Percentiles rank a stretch among this genome's conserved stretches.
These are phyloP conservation scores for Carex arenaria DNA, from an alignment of 202 grass and related monocot species.

Conservation along the genomic window DNA sequence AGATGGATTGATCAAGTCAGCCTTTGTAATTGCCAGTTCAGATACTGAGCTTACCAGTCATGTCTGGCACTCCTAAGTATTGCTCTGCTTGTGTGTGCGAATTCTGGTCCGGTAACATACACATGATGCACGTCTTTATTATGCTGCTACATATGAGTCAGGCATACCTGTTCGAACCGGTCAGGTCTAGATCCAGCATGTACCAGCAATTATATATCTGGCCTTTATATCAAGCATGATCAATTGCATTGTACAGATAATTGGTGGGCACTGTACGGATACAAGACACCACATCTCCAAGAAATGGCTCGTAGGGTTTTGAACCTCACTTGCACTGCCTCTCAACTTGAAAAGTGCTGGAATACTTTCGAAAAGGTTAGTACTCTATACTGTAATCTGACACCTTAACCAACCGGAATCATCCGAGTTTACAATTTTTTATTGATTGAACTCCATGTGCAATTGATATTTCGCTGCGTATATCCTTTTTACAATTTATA, in stretches of 20 bases:
- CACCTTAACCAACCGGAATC: not conserved
- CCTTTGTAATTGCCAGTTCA: not conserved
- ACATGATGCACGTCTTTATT: not conserved
- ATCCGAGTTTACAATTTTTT: not conserved
- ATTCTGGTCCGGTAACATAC: not conserved
- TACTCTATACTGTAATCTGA: not conserved
- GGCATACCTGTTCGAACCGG: not conserved
- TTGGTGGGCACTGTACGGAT: conserved; percentile 1
- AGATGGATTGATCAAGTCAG: not conserved
- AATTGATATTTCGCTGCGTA: not conserved
- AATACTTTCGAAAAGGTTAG: conserved; percentile 4
- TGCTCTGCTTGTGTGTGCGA: not conserved
- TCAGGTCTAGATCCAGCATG: not conserved
- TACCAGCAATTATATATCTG: not conserved
- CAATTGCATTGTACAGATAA: not conserved
- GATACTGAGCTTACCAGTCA: not conserved
- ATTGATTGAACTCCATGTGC: not conserved
- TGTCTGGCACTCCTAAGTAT: not conserved
- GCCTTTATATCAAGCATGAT: not conserved
- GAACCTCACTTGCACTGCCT: not conserved
- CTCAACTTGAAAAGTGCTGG: conserved; percentile 1
- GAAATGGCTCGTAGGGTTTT: not conserved
- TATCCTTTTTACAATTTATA: not conserved
- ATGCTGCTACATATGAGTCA: not conserved
- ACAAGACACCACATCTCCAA: not conserved